Percentiles rank a stretch among this genome's conserved stretches.
Conservation (phyloP, 2,329 filamentous ascomycete genomes). For the Penicillium sp. region DNA sequence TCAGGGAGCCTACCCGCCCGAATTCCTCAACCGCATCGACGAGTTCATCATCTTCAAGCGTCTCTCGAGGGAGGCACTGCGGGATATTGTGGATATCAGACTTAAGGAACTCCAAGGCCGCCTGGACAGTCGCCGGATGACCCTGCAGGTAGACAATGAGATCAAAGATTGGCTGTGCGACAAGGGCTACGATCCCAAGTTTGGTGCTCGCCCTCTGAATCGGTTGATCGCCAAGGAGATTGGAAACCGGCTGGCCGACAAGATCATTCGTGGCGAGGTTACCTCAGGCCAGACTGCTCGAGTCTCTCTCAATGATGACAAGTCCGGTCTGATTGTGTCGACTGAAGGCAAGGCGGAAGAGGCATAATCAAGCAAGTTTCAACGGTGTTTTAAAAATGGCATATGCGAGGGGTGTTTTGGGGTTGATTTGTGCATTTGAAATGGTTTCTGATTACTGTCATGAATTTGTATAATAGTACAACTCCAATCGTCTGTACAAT, state of each 20-base stretch:
- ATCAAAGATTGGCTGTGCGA: constrained; percentile 87
- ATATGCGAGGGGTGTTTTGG: constrained; percentile 2
- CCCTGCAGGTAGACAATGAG: constrained; percentile 67
- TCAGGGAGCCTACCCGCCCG: constrained; percentile 72
- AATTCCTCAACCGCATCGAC: constrained; percentile 95
- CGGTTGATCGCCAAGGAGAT: constrained; percentile 88
- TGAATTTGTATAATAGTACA: constrained; percentile 4
- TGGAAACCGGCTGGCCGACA: constrained; percentile 83
- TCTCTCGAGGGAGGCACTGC: constrained; percentile 72
- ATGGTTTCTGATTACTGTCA: constrained; percentile 7
- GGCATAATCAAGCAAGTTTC: constrained; percentile 10
- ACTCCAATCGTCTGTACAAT: not conserved
- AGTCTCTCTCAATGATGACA: constrained; percentile 68
- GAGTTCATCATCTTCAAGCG: constrained; percentile 97
- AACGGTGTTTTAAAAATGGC: constrained; percentile 6
- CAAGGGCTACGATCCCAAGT: constrained; percentile 86
- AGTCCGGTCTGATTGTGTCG: constrained; percentile 58
- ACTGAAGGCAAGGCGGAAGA: constrained; percentile 22
- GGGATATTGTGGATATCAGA: constrained; percentile 92
- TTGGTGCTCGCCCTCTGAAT: constrained; percentile 88
- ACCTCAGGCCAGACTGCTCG: constrained; percentile 72
- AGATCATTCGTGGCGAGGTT: constrained; percentile 84
- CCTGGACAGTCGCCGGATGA: constrained; percentile 83
- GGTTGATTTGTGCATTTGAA: not conserved
- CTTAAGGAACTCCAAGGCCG: constrained; percentile 79